Base-by-base conservation (phyloP, 2,329 filamentous ascomycete genomes). In the Alternaria arbusti region DNA sequence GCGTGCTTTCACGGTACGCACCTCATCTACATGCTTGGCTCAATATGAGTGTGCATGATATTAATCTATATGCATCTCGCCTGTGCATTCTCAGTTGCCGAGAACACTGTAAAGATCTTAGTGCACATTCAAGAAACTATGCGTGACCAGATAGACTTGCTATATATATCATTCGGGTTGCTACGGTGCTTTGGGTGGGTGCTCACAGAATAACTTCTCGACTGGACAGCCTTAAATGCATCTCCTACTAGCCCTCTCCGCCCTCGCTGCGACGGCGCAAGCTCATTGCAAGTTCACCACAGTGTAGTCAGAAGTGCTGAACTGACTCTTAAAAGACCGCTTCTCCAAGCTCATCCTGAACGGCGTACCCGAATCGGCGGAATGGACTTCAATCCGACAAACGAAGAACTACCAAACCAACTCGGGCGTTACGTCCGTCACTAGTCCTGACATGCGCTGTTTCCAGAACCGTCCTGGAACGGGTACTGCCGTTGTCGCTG, bases 401-500 rank as follows among this genome's bases (percentile, higher is more conserved):
- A 85, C 84, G 10, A 80, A 82, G 51, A 86, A 86, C 75, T 85
- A 79, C 73, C 83, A 86, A 71, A 80, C 74, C 73, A 85, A 86
- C 66, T 82, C 80, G 1, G 83, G 83, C 63, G 84, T 86, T 36
- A 83, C 83, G 4, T 79, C 84, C 63, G 84, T 86, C 28, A 80
- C 71, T 51, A 84, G 82, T 43, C 68, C 80, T 2, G 80, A 82
- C 61, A 84, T 86, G 77, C 83, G 83, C n/a, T 86, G 84, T 79
- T 86, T 84, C 73, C 82, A 86, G 70, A 80, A 78, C 54, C 59
- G 59, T 20, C 78, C 81, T 46, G 82, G 81, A 3, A 79, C 79
- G 0, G 73, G 78, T 52, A 83, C 80, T 2, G 80, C 81, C 63
- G 81, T 76, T 46, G 79, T 84, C 7, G 80, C 81, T 10, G 84